phyloP scores from a whole-genome alignment of 495 filamentous ascomycete species.

The Lasiosphaeria ovina region DNA sequence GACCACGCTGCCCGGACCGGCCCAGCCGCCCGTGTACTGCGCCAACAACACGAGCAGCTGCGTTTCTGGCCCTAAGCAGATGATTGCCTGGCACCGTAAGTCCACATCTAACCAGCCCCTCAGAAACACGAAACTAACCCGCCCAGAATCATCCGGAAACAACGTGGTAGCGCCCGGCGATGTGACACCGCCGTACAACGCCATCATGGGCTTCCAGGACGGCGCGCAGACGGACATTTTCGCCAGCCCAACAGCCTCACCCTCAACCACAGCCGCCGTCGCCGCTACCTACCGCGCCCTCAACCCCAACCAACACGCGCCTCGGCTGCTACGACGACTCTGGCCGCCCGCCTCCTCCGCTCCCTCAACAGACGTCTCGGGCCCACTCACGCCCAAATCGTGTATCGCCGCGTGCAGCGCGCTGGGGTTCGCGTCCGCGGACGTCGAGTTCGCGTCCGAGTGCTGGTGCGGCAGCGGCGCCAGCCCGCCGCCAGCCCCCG shows the following conservation, averaged over 20 bases:
- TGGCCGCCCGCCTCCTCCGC: neutral
- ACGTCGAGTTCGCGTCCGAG: neutral
- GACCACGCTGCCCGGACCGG: constrained; percentile 36
- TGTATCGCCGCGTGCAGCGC: neutral
- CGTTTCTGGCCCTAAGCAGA: constrained; percentile 54
- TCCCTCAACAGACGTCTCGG: neutral
- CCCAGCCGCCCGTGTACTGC: constrained; percentile 46
- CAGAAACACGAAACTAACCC: no score
- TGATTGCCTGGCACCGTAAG: constrained; percentile 54
- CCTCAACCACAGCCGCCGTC: neutral
- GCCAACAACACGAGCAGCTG: constrained; percentile 42
- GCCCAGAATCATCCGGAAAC: constrained; percentile 38
- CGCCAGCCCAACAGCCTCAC: constrained; percentile 1
- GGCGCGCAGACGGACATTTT: constrained; percentile 52
- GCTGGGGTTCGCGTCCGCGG: neutral
- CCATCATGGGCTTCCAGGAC: constrained; percentile 38
- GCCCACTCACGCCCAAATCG: neutral
- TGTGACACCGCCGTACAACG: constrained; percentile 38
- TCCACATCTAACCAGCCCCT: no score
- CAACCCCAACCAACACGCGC: neutral
- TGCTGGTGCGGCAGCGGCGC: constrained; percentile 5
- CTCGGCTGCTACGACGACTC: constrained; percentile 1
- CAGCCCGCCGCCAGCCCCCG: no score
- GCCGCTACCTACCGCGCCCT: no score
- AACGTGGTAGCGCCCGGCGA: constrained; percentile 37